These are phyloP conservation scores for Blechomonas ayalai DNA, from an alignment of 208 protist genomes.

Conservation along the genomic window DNA sequence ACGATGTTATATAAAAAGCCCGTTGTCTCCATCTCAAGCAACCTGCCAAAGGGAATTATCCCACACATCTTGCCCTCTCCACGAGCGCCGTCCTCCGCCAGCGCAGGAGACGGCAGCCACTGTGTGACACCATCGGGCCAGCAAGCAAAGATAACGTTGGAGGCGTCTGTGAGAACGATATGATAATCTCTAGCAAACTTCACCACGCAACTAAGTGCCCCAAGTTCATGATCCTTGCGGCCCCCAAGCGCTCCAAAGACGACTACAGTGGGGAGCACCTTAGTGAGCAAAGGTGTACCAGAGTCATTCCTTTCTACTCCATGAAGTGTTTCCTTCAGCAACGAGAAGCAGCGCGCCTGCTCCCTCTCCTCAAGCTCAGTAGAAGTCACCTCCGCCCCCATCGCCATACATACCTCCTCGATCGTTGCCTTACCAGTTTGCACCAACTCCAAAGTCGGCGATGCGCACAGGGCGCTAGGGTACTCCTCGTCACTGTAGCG, in stretches of 20 bases:
- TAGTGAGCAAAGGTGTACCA: slow-evolving; percentile 11
- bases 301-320: too few species aligned
- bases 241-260: slow-evolving; percentile 63
- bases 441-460: slow-evolving; percentile 1
- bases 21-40: slow-evolving; percentile 60
- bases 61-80: slow-evolving; percentile 29
- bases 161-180: slow-evolving; percentile 26
- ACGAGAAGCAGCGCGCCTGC: slow-evolving; percentile 6
- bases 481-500: too few species aligned
- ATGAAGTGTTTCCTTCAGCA: too few species aligned
- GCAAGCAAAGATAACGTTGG: slow-evolving; percentile 65
- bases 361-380: slow-evolving; percentile 4
- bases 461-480: slow-evolving; percentile 2
- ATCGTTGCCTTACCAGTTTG: slow-evolving; percentile 7
- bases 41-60: slow-evolving; percentile 43
- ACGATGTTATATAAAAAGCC: slow-evolving; percentile 70
- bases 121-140: slow-evolving; percentile 63
- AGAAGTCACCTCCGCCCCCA: slow-evolving; percentile 4
- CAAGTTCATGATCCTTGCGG: slow-evolving; percentile 73
- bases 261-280: slow-evolving; percentile 47
- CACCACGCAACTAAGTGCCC: slow-evolving; percentile 20
- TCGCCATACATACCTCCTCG: neutral
- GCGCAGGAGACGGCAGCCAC: slow-evolving; percentile 10
- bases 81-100: neutral
- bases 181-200: slow-evolving; percentile 20